phyloP scores from a whole-genome alignment of 768 basidiomycete genomes.

The Lactifluus echinatus region DNA sequence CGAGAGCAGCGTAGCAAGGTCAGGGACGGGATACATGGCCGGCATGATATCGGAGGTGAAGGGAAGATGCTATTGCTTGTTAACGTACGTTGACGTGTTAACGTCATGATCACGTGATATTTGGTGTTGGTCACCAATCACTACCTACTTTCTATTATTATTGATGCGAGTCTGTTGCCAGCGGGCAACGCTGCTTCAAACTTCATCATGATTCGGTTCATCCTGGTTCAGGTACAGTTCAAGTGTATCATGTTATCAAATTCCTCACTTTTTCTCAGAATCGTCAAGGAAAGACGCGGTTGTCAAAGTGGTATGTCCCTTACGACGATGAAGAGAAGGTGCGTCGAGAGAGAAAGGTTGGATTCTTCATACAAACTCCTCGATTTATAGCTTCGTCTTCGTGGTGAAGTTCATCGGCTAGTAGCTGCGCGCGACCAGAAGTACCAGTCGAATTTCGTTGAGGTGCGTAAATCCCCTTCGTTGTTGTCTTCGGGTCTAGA shows the following conservation, averaged over 20 bases:
- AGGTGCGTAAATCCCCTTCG: conserved; percentile 46
- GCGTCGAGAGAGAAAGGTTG: conserved; percentile 10
- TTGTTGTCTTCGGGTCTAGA: neutral
- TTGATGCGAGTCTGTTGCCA: too few species aligned
- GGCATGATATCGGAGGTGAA: too few species aligned
- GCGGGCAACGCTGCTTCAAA: neutral
- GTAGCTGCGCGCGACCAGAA: conserved; percentile 97
- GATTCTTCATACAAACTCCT: neutral
- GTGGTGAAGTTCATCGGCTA: conserved; percentile 93
- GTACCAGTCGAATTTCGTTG: conserved; percentile 98
- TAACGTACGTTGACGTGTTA: neutral
- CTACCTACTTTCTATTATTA: too few species aligned
- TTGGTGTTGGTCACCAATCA: too few species aligned
- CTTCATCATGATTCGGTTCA: conserved; percentile 83
- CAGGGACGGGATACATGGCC: too few species aligned
- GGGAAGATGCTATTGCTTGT: too few species aligned
- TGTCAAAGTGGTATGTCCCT: conserved; percentile 98
- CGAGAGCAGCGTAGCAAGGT: too few species aligned
- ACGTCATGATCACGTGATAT: conserved; percentile 2
- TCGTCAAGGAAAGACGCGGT: conserved; percentile 93
- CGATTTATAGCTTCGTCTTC: conserved; percentile 68
- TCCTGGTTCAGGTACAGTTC: conserved; percentile 77
- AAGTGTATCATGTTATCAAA: neutral
- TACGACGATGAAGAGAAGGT: conserved; percentile 99
- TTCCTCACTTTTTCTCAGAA: conserved; percentile 49